Conservation (phyloP, 768 basidiomycete genomes). For the Sarcomyxa edulis region DNA sequence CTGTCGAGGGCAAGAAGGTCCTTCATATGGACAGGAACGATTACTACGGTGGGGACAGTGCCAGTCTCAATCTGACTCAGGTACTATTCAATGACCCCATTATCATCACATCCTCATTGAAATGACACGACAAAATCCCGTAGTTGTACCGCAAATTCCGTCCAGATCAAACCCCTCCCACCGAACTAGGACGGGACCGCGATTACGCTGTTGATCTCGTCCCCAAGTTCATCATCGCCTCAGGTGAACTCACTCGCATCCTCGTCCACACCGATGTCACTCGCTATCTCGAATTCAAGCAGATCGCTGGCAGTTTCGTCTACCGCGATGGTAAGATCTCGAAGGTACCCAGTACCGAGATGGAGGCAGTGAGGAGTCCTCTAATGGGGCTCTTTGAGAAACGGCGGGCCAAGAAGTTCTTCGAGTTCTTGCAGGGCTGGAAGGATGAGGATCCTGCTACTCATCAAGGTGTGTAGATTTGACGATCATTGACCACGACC, state of each 20-base stretch:
- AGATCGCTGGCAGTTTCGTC: conserved; percentile 97
- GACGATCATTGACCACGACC: not conserved
- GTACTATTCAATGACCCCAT: conserved; percentile 36
- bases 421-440: conserved; percentile 94
- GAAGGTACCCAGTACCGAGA: conserved; percentile 96
- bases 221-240: conserved; percentile 99
- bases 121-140: conserved; percentile 8
- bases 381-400: conserved; percentile 99
- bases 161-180: conserved; percentile 64
- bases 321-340: conserved; percentile 95
- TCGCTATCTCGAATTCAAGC: conserved; percentile 99
- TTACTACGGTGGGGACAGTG: conserved; percentile 97
- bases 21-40: conserved; percentile 98
- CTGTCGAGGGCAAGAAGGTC: conserved; percentile 99
- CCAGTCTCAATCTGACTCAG: conserved; percentile 96
- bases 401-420: conserved; percentile 96
- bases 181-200: conserved; percentile 90
- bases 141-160: conserved; percentile 97
- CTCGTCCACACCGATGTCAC: conserved; percentile 99
- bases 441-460: conserved; percentile 93
- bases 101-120: no score
- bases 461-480: conserved; percentile 68
- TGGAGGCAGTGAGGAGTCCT: conserved; percentile 92
- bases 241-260: conserved; percentile 95
- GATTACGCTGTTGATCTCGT: conserved; percentile 98